Conservation (phyloP, 805 yeast genomes). For the Lipomyces japonicus region DNA sequence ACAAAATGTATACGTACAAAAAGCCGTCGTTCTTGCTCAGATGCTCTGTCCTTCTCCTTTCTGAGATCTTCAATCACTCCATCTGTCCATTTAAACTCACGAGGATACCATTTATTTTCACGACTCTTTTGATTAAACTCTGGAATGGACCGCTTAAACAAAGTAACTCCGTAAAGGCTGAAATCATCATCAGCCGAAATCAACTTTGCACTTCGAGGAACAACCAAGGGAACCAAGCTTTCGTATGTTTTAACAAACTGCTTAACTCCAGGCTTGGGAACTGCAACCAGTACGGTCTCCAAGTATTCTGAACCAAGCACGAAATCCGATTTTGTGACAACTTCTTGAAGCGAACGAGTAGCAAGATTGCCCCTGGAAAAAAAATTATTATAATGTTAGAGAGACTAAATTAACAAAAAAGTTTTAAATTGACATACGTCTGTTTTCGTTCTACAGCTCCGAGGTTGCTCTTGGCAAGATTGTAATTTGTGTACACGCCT, state of each 20-base stretch:
- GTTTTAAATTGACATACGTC: constrained; percentile 44
- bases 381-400: background rate
- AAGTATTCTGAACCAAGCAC: constrained; percentile 82
- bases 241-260: constrained; percentile 73
- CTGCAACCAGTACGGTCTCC: constrained; percentile 80
- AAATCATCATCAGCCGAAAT: constrained; percentile 73
- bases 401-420: background rate
- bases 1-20: constrained; percentile 26
- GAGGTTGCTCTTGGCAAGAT: constrained; percentile 75
- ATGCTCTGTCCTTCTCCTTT: constrained; percentile 73
- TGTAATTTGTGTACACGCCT: constrained; percentile 68
- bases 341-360: constrained; percentile 82
- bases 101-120: constrained; percentile 84
- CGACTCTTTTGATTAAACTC: constrained; percentile 69
- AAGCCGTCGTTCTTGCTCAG: constrained; percentile 66
- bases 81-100: constrained; percentile 86
- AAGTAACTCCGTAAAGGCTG: constrained; percentile 67
- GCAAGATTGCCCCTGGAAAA: constrained; percentile 71
- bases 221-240: constrained; percentile 71
- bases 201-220: constrained; percentile 79
- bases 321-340: constrained; percentile 78
- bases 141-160: constrained; percentile 75
- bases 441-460: constrained; percentile 88
- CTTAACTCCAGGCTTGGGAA: constrained; percentile 55
- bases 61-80: constrained; percentile 66